A percentile compares a stretch with the other conserved stretches of the same genome.
phyloP scores from a whole-genome alignment of 495 filamentous ascomycete species.

The Lasiosphaeria hispida region DNA sequence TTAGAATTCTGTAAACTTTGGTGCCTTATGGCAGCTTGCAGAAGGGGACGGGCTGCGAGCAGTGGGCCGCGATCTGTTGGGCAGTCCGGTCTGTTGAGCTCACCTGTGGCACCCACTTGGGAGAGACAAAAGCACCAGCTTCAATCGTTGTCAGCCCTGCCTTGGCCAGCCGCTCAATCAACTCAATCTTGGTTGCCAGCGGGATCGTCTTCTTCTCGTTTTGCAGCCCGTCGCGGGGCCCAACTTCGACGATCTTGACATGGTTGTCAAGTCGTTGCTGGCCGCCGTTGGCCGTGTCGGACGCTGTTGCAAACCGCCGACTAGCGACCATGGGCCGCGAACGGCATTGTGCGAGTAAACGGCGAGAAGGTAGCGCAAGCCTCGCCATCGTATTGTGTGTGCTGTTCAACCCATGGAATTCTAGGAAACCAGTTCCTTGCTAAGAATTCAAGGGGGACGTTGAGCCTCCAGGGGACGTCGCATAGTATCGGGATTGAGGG shows the following conservation, averaged over 20 bases:
- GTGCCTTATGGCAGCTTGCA: no score
- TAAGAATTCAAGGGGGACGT: not conserved
- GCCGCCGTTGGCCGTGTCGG: constrained; percentile 17
- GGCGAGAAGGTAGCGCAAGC: constrained; percentile 23
- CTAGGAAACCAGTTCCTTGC: not conserved
- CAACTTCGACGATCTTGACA: constrained; percentile 83
- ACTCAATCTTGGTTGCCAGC: constrained; percentile 77
- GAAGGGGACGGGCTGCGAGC: not conserved
- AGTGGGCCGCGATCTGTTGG: not conserved
- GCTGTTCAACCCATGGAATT: constrained; percentile 19
- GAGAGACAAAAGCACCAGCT: constrained; percentile 90
- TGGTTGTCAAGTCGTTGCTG: constrained; percentile 42
- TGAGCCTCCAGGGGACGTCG: constrained; percentile 6
- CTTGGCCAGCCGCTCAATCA: constrained; percentile 75
- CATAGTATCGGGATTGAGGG: constrained; percentile 16
- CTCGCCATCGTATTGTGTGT: constrained; percentile 21
- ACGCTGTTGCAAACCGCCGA: constrained; percentile 40
- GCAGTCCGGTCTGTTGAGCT: constrained; percentile 12
- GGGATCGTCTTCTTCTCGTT: constrained; percentile 87
- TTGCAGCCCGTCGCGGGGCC: constrained; percentile 90
- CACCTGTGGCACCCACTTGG: constrained; percentile 98
- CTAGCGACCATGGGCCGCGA: constrained; percentile 1
- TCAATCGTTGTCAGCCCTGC: constrained; percentile 88
- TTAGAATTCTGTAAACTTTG: not conserved
- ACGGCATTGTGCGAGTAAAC: constrained; percentile 4